Percentiles rank a stretch among this genome's conserved stretches.
Evolutionary conservation across 352 stramenopile genomes (phyloP).

Genomic region (Globisporangium barbulae): DNA sequence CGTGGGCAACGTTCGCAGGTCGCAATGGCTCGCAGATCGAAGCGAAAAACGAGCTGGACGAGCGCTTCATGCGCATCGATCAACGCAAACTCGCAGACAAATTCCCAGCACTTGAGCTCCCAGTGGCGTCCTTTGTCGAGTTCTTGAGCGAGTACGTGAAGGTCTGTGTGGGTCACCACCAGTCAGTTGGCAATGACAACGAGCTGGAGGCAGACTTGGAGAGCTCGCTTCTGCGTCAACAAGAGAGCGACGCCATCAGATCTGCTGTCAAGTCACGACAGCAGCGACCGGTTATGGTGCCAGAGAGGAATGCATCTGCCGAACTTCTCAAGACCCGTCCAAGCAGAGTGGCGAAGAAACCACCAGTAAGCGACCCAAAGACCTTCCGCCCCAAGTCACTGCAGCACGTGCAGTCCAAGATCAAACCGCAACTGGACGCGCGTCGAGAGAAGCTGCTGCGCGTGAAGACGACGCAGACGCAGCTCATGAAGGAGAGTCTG

Average conservation of each 20-base stretch:
- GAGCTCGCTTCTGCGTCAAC: neutral
- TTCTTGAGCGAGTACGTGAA: slow-evolving; percentile 59
- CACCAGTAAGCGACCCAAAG: neutral
- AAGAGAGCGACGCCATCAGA: neutral
- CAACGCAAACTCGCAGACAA: slow-evolving; percentile 33
- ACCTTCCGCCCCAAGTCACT: slow-evolving; percentile 17
- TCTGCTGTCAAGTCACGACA: neutral
- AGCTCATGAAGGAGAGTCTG: slow-evolving; percentile 68
- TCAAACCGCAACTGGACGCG: slow-evolving; percentile 56
- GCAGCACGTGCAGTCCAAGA: slow-evolving; percentile 52
- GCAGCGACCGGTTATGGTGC: neutral
- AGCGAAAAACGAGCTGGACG: slow-evolving; percentile 28
- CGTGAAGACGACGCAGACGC: slow-evolving; percentile 75
- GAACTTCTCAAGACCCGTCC: neutral
- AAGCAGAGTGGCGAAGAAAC: neutral
- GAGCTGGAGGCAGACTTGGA: slow-evolving; percentile 4
- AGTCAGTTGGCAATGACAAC: slow-evolving; percentile 1
- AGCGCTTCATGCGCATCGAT: slow-evolving; percentile 40
- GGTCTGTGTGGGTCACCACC: slow-evolving; percentile 30
- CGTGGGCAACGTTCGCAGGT: slow-evolving; percentile 43
- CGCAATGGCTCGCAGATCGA: slow-evolving; percentile 30
- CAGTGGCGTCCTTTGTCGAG: slow-evolving; percentile 46
- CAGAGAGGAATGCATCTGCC: neutral
- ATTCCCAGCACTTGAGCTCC: slow-evolving; percentile 35
- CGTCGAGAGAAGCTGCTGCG: slow-evolving; percentile 57